phyloP scores from a whole-genome alignment of 2,329 filamentous ascomycete species.

The Aureobasidium leucospermi region DNA sequence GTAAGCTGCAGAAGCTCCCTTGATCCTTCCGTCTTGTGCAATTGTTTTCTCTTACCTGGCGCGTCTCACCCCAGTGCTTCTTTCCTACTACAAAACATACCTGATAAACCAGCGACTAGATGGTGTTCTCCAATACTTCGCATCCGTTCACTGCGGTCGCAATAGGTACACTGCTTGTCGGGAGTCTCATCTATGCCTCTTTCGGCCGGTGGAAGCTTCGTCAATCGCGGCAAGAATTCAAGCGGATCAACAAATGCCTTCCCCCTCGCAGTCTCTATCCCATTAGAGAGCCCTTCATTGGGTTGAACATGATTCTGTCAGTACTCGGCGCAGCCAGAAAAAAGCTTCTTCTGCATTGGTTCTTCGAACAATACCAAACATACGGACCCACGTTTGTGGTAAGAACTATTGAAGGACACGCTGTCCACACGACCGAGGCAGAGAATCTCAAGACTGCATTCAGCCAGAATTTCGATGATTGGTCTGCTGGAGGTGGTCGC shows the following conservation, averaged over 20 bases:
- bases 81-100: too few relatives aligned
- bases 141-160: neutral
- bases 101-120: neutral
- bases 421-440: conserved; percentile 38
- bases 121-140: neutral
- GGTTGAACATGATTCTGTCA: conserved; percentile 3
- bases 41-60: neutral
- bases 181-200: neutral
- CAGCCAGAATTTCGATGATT: conserved; percentile 41
- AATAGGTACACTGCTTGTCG: neutral
- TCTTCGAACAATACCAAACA: neutral
- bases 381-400: conserved; percentile 33
- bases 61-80: neutral
- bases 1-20: neutral
- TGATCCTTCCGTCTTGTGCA: neutral
- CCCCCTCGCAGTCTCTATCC: neutral
- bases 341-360: conserved; percentile 9
- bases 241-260: neutral
- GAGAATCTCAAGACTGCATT: conserved; percentile 43
- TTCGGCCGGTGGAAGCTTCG: neutral
- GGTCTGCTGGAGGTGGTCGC: conserved; percentile 28
- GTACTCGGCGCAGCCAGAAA: conserved; percentile 6
- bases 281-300: neutral
- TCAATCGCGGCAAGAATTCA: neutral
- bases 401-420: conserved; percentile 24